Conservation (phyloP, 208 protist species). For the Balamuthia mandrillaris region DNA sequence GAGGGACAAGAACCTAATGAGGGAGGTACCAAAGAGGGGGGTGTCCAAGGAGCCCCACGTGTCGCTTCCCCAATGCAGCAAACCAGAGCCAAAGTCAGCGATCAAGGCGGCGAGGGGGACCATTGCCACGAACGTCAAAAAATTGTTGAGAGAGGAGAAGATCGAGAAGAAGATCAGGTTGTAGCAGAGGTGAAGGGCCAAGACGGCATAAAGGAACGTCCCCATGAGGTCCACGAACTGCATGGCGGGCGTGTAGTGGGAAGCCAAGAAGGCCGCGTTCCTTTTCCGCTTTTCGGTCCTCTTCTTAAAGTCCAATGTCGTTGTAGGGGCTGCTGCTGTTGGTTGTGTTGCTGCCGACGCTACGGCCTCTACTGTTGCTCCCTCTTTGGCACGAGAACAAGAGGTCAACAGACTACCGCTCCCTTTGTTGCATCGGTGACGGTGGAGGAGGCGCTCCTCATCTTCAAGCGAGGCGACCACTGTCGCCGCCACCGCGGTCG, state of each 20-base stretch:
- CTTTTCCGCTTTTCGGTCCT: background rate
- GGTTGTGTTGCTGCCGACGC: too few species aligned
- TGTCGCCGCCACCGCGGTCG: too few species aligned
- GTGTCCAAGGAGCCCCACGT: constrained; percentile 86
- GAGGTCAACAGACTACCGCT: too few species aligned
- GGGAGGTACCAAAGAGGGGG: constrained; percentile 69
- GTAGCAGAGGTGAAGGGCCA: constrained; percentile 6
- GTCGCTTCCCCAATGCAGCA: constrained; percentile 85
- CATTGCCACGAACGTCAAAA: background rate
- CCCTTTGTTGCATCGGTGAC: too few species aligned
- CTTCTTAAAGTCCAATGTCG: too few species aligned
- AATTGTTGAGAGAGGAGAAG: background rate
- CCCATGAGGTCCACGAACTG: background rate
- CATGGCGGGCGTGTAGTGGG: constrained; percentile 14
- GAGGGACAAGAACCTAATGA: background rate
- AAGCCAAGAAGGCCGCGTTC: constrained; percentile 14
- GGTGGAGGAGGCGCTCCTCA: too few species aligned
- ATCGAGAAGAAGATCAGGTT: too few species aligned
- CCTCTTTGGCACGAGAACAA: too few species aligned
- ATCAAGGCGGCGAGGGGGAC: constrained; percentile 75
- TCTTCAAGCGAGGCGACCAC: too few species aligned
- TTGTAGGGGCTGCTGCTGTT: too few species aligned
- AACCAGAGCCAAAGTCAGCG: constrained; percentile 80
- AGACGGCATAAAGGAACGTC: background rate
- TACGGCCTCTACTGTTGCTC: too few species aligned